These are phyloP conservation scores for Clavispora santaluciae DNA, from an alignment of 805 yeast species.

Conservation along the genomic window DNA sequence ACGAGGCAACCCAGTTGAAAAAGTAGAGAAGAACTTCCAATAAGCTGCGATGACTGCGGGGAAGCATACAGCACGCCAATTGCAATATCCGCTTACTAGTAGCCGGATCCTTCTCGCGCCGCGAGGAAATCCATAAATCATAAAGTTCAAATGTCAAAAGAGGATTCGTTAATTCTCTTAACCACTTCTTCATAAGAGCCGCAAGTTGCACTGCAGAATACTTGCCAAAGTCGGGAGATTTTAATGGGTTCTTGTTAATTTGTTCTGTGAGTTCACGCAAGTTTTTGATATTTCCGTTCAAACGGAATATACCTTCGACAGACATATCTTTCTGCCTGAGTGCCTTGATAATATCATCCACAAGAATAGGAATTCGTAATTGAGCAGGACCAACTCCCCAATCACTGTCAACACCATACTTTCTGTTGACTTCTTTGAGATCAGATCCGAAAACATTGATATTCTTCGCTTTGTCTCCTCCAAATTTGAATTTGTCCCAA, in stretches of 20 bases:
- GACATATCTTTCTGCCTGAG: conserved; percentile 90
- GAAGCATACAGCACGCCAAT: conserved; percentile 70
- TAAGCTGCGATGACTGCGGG: conserved; percentile 74
- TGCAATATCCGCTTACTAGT: conserved; percentile 52
- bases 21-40: conserved; percentile 82
- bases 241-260: conserved; percentile 70
- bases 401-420: conserved; percentile 78
- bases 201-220: conserved; percentile 92
- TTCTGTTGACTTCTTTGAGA: conserved; percentile 60
- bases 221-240: conserved; percentile 60
- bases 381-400: conserved; percentile 79
- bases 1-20: conserved; percentile 92
- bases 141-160: conserved; percentile 71
- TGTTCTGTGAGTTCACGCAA: conserved; percentile 66
- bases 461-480: conserved; percentile 25
- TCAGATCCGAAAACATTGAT: conserved; percentile 71
- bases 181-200: conserved; percentile 84
- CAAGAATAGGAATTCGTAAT: conserved; percentile 74
- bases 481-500: conserved; percentile 50
- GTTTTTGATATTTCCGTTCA: conserved; percentile 89
- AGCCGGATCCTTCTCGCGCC: conserved; percentile 43
- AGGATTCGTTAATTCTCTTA: conserved; percentile 91
- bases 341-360: conserved; percentile 81
- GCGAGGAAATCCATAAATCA: conserved; percentile 72
- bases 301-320: conserved; percentile 91